These are phyloP conservation scores for Amylocystis lapponica DNA, from an alignment of 768 basidiomycete species.

Conservation along the genomic window DNA sequence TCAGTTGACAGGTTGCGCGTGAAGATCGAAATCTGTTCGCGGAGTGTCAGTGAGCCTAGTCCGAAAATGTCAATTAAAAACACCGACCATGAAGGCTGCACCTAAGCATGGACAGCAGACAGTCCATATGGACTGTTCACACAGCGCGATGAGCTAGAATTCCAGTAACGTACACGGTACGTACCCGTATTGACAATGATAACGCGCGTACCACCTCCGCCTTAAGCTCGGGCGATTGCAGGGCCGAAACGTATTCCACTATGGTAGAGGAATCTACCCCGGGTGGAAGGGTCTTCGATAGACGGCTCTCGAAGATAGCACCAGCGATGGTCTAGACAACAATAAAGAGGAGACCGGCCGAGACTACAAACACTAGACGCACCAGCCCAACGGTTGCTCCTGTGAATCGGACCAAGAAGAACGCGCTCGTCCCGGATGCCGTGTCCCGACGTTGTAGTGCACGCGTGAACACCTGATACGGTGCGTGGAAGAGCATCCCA, in stretches of 20 bases:
- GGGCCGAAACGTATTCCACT: conserved; percentile 42
- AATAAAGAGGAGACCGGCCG: too few relatives aligned
- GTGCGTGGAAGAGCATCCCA: conserved; percentile 82
- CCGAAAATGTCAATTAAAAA: conserved; percentile 4
- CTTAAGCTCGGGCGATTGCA: conserved; percentile 43
- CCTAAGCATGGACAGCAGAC: conserved; percentile 67
- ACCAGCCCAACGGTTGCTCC: conserved; percentile 81
- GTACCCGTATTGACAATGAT: conserved; percentile 59
- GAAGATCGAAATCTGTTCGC: conserved; percentile 23
- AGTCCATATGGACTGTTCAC: conserved; percentile 60
- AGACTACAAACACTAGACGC: conserved; percentile 31
- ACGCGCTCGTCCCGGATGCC: conserved; percentile 78
- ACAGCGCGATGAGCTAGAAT: background rate
- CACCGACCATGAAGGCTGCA: conserved; percentile 53
- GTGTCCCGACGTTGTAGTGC: conserved; percentile 61
- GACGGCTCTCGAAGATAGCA: conserved; percentile 58
- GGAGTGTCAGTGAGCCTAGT: conserved; percentile 4
- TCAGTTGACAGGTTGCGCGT: conserved; percentile 17
- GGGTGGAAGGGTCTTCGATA: conserved; percentile 44
- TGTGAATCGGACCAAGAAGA: conserved; percentile 84
- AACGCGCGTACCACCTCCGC: conserved; percentile 44
- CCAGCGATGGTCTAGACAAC: conserved; percentile 63
- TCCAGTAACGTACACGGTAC: conserved; percentile 3
- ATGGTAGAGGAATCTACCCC: conserved; percentile 40
- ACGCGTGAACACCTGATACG: conserved; percentile 73